Percentiles rank a stretch among this genome's conserved stretches.
Evolutionary conservation across 1,284 basidiomycete species (phyloP).

Genomic region (Boletus albobrunnescens): DNA sequence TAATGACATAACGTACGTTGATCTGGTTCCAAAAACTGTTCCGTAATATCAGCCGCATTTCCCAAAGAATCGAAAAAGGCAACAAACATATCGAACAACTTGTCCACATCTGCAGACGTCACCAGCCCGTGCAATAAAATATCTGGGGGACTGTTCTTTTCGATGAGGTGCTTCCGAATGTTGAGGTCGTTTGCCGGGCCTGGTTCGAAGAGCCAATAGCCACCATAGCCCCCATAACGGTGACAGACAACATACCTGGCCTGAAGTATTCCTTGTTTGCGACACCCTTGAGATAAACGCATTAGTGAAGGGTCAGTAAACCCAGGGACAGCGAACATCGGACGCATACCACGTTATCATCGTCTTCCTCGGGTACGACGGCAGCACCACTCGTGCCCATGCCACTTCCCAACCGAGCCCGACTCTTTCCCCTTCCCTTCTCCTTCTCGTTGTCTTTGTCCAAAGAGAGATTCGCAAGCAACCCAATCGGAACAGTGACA

Average conservation of each 20-base stretch:
- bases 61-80: not conserved
- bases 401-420: constrained; percentile 20
- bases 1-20: constrained; percentile 49
- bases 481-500: constrained; percentile 63
- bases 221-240: not conserved
- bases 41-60: constrained; percentile 7
- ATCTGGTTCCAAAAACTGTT: constrained; percentile 63
- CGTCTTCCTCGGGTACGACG: constrained; percentile 42
- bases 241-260: constrained; percentile 48
- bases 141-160: constrained; percentile 77
- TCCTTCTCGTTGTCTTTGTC: constrained; percentile 46
- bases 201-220: constrained; percentile 21
- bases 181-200: constrained; percentile 68
- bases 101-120: constrained; percentile 75
- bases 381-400: constrained; percentile 7
- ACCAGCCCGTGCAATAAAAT: constrained; percentile 80
- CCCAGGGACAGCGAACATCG: not conserved
- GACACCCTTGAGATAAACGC: constrained; percentile 41
- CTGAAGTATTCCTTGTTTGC: constrained; percentile 81
- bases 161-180: constrained; percentile 70
- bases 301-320: constrained; percentile 27
- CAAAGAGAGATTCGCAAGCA: constrained; percentile 68
- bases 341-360: constrained; percentile 59
- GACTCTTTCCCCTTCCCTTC: constrained; percentile 34
- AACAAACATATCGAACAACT: constrained; percentile 77